Percentiles rank a stretch among this genome's conserved stretches.
These are phyloP conservation scores for Microsporum audouinii DNA, from an alignment of 2,329 filamentous ascomycete genomes.

Conservation along the genomic window DNA sequence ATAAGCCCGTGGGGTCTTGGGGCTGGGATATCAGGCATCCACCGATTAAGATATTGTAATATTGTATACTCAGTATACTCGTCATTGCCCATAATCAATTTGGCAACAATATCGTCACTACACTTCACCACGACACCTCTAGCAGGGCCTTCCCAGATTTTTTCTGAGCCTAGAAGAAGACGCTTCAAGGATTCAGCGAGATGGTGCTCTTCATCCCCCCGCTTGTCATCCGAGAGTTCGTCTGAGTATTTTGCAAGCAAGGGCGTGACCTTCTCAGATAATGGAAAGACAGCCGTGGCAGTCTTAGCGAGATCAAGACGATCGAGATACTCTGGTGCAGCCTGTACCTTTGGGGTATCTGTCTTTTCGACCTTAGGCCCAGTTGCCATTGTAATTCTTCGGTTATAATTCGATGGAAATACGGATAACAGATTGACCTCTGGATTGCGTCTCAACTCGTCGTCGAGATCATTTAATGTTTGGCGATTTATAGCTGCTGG, in stretches of 20 bases:
- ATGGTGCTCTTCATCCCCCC: slow-evolving; percentile 6
- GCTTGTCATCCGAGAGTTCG: background rate
- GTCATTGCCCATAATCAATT: slow-evolving; percentile 16
- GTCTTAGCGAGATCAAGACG: slow-evolving; percentile 16
- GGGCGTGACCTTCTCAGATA: slow-evolving; percentile 15
- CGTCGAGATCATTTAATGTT: slow-evolving; percentile 13
- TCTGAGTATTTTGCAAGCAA: slow-evolving; percentile 12
- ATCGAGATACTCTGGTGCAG: slow-evolving; percentile 16
- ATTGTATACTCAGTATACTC: slow-evolving; percentile 21
- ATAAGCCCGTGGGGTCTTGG: slow-evolving; percentile 23
- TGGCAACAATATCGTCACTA: slow-evolving; percentile 16
- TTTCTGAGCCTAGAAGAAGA: slow-evolving; percentile 17
- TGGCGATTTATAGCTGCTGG: slow-evolving; percentile 15
- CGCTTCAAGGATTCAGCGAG: slow-evolving; percentile 14
- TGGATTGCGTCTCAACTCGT: slow-evolving; percentile 12
- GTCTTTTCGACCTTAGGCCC: slow-evolving; percentile 9
- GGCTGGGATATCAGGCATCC: slow-evolving; percentile 19
- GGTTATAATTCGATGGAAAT: slow-evolving; percentile 17
- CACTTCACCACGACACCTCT: slow-evolving; percentile 20
- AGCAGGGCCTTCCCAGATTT: slow-evolving; percentile 17
- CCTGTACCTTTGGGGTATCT: background rate
- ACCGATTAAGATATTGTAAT: slow-evolving; percentile 19
- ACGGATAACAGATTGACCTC: slow-evolving; percentile 17
- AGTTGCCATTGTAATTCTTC: slow-evolving; percentile 16
- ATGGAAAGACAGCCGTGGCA: slow-evolving; percentile 17